Percentiles rank a stretch among this genome's conserved stretches.
Evolutionary conservation across 345 rosid genomes (phyloP).

Genomic region (Rhodamnia rubescens): DNA sequence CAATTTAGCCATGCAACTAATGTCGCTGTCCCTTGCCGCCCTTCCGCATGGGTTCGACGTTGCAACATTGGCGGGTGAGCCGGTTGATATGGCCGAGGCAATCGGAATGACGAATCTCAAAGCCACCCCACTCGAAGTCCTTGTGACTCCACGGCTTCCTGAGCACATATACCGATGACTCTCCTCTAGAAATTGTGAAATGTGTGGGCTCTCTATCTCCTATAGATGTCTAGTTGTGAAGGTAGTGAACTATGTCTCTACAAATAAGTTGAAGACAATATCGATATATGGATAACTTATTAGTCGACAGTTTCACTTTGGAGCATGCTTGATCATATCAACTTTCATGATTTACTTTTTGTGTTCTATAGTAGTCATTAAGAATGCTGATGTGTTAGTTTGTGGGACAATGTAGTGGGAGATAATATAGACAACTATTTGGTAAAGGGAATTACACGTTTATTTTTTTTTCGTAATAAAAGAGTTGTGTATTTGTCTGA

Average conservation of each 20-base stretch:
- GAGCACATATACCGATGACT: not conserved
- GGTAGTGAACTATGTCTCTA: too few species aligned
- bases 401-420: not conserved
- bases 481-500: too few species aligned
- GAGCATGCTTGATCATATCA: too few species aligned
- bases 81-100: constrained; percentile 15
- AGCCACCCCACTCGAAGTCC: constrained; percentile 15
- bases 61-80: not conserved
- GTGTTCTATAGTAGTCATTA: too few species aligned
- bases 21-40: constrained; percentile 14
- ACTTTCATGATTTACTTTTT: too few species aligned
- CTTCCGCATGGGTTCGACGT: constrained; percentile 26
- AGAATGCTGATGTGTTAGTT: not conserved
- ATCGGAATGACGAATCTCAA: constrained; percentile 14
- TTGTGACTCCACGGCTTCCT: constrained; percentile 5
- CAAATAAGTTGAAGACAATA: too few species aligned
- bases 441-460: not conserved
- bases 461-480: not conserved
- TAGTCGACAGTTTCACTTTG: too few species aligned
- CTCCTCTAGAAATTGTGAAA: not conserved
- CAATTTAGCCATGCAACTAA: constrained; percentile 16
- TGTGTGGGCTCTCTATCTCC: not conserved
- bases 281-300: too few species aligned
- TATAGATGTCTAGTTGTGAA: too few species aligned
- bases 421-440: not conserved